Conservation (phyloP, 495 filamentous ascomycete species). For the Neurospora cerealis region DNA sequence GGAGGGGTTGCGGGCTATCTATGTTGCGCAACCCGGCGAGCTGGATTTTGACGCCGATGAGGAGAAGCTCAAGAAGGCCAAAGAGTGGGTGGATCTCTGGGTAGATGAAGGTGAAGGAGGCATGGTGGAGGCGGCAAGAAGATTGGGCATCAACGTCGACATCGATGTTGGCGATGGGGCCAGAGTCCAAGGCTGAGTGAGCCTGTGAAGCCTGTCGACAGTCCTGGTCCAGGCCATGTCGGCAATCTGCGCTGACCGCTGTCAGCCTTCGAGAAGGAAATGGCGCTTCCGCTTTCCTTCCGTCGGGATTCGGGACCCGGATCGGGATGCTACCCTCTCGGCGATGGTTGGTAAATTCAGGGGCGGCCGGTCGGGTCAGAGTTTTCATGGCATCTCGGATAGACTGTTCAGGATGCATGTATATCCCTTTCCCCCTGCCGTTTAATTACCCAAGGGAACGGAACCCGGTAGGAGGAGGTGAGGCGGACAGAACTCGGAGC, state of each 20-base stretch:
- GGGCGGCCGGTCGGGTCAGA: background rate
- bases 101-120: slow-evolving; percentile 39
- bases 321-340: background rate
- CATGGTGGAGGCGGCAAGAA: slow-evolving; percentile 43
- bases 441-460: background rate
- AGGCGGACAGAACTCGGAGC: background rate
- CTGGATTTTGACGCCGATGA: slow-evolving; percentile 48
- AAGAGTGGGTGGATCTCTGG: slow-evolving; percentile 58
- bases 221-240: background rate
- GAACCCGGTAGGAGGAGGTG: background rate
- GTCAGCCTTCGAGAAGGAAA: background rate
- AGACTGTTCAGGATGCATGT: background rate
- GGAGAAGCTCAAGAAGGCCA: slow-evolving; percentile 40
- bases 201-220: background rate
- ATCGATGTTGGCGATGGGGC: background rate
- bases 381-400: background rate
- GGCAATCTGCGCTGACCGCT: background rate
- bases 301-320: background rate
- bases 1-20: slow-evolving; percentile 58
- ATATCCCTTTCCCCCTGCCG: background rate
- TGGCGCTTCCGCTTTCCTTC: background rate
- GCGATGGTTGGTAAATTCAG: background rate
- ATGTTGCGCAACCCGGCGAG: slow-evolving; percentile 60
- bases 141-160: slow-evolving; percentile 21
- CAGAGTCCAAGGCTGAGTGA: background rate